Evolutionary conservation across 441 rosid genomes (phyloP).

Genomic region (Erysimum pusillum): DNA sequence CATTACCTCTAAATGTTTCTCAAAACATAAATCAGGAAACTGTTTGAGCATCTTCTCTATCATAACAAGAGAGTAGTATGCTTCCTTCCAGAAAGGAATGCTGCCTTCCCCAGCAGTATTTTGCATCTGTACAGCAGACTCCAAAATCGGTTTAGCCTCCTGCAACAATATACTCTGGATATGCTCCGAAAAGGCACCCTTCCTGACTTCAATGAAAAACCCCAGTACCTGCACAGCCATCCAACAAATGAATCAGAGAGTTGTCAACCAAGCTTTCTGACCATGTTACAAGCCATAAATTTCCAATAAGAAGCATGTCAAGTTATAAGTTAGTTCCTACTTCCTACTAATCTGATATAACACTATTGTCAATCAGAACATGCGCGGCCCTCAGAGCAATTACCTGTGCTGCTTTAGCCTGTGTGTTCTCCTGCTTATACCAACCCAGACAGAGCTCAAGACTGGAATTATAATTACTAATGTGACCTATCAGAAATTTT

Average conservation of each 20-base stretch:
- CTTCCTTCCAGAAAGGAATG: conserved; percentile 84
- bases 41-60: conserved; percentile 80
- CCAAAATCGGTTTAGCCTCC: conserved; percentile 59
- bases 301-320: neutral
- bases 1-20: conserved; percentile 71
- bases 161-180: conserved; percentile 54
- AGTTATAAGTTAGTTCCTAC: neutral
- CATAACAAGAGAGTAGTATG: conserved; percentile 84
- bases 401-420: conserved; percentile 90
- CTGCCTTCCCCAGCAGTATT: conserved; percentile 55
- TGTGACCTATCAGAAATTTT: conserved; percentile 64
- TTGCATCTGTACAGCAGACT: conserved; percentile 55
- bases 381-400: conserved; percentile 15
- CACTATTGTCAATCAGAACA: conserved; percentile 14
- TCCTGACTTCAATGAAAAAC: conserved; percentile 74
- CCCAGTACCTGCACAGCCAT: conserved; percentile 75
- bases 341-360: conserved; percentile 18
- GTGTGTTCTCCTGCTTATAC: conserved; percentile 70
- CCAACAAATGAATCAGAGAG: conserved; percentile 24
- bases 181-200: conserved; percentile 56
- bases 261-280: conserved; percentile 22
- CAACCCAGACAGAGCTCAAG: conserved; percentile 62
- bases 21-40: conserved; percentile 55
- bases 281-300: conserved; percentile 22
- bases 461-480: conserved; percentile 56